Evolutionary conservation across 352 stramenopile genomes (phyloP).

Genomic region (Globisporangium rhizosaccharum): DNA sequence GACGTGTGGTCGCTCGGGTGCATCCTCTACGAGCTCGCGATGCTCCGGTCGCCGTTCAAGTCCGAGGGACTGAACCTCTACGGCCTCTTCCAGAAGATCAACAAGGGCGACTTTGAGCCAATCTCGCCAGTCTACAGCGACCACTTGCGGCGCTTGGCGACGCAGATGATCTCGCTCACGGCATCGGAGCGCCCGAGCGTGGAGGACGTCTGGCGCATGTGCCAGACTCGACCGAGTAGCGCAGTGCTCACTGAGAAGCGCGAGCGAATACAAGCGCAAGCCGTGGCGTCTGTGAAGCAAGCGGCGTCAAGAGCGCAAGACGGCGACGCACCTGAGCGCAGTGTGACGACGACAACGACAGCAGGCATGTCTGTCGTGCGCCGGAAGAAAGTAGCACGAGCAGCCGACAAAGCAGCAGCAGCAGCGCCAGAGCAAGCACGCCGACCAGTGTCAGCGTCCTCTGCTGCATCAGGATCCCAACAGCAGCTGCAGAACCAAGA

Average conservation of each 20-base stretch:
- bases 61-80: conserved; percentile 88
- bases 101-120: conserved; percentile 76
- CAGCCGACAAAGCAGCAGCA: not conserved
- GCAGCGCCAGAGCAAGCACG: not conserved
- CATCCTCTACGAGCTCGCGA: conserved; percentile 94
- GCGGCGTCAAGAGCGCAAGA: not conserved
- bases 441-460: not conserved
- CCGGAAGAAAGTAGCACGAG: not conserved
- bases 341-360: not conserved
- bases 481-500: conserved; percentile 2
- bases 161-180: conserved; percentile 68
- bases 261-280: conserved; percentile 7
- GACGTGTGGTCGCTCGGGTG: conserved; percentile 95
- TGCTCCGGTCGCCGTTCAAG: conserved; percentile 93
- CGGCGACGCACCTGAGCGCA: not conserved
- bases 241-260: conserved; percentile 10
- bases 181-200: conserved; percentile 53
- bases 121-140: conserved; percentile 61
- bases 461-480: not conserved
- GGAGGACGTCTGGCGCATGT: conserved; percentile 58
- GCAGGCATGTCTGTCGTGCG: not conserved
- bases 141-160: conserved; percentile 45
- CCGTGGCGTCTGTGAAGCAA: not conserved
- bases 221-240: conserved; percentile 26
- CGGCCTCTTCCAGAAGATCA: conserved; percentile 91